phyloP scores from a whole-genome alignment of 2,329 filamentous ascomycete genomes.

The Aureobasidium leucospermi region DNA sequence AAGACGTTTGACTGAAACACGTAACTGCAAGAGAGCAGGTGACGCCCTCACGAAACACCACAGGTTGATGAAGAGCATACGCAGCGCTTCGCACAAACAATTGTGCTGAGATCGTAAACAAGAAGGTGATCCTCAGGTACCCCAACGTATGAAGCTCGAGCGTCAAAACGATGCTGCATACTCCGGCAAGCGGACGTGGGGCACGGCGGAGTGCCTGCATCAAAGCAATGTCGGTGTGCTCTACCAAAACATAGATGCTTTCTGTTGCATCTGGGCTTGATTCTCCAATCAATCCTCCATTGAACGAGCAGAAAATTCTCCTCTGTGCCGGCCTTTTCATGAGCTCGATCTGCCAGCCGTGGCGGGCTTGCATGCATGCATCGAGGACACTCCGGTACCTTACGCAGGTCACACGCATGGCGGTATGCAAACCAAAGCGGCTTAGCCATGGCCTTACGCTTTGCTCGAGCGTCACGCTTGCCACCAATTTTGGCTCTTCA shows the following conservation, averaged over 20 bases:
- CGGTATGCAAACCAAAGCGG: slow-evolving; percentile 17
- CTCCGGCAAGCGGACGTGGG: not conserved
- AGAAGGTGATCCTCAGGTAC: slow-evolving; percentile 9
- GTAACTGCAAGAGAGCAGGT: not conserved
- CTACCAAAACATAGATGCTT: not conserved
- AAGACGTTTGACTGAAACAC: not conserved
- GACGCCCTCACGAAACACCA: not conserved
- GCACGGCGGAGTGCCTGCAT: slow-evolving; percentile 3
- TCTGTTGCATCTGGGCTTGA: not conserved
- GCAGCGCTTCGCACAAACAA: not conserved
- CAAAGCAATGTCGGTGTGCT: slow-evolving; percentile 11
- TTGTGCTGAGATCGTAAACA: not conserved
- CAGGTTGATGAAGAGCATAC: not conserved
- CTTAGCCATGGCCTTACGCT: slow-evolving; percentile 13
- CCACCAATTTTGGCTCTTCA: slow-evolving; percentile 2
- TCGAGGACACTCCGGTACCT: not conserved
- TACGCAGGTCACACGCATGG: slow-evolving; percentile 18
- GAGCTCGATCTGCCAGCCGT: not conserved
- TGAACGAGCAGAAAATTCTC: not conserved
- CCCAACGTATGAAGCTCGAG: slow-evolving; percentile 11
- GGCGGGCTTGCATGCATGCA: slow-evolving; percentile 1
- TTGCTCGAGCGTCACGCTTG: slow-evolving; percentile 16
- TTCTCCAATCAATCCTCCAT: not conserved
- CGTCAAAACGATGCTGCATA: slow-evolving; percentile 11
- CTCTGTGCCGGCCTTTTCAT: not conserved